phyloP scores from a whole-genome alignment of 495 filamentous ascomycete genomes.

The Acidomyces sp. region DNA sequence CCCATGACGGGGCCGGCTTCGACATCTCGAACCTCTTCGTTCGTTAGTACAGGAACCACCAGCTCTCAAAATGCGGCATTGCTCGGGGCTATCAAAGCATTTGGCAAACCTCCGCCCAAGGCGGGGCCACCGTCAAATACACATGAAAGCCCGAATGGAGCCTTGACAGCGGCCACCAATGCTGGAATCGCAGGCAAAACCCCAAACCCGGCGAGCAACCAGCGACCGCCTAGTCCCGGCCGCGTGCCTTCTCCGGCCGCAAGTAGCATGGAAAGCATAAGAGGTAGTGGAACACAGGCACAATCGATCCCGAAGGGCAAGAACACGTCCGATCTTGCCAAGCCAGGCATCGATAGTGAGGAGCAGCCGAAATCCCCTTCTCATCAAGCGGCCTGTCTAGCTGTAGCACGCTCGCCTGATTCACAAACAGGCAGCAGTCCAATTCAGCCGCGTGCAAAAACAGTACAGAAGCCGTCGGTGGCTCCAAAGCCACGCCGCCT shows the following conservation, averaged over 20 bases:
- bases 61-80: slow-evolving; percentile 14
- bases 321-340: slow-evolving; percentile 16
- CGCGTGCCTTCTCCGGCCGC: no score
- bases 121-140: slow-evolving; percentile 5
- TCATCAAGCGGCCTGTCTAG: slow-evolving; percentile 14
- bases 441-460: background rate
- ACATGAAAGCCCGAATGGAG: slow-evolving; percentile 28
- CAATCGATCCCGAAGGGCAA: no score
- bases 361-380: slow-evolving; percentile 9
- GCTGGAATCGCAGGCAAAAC: no score
- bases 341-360: background rate
- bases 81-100: slow-evolving; percentile 16
- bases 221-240: no score
- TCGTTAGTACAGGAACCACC: background rate
- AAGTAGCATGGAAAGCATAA: no score
- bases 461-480: slow-evolving; percentile 2
- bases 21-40: slow-evolving; percentile 4
- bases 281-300: no score
- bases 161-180: slow-evolving; percentile 37
- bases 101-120: slow-evolving; percentile 1
- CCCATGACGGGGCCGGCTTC: slow-evolving; percentile 9
- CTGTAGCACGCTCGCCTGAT: slow-evolving; percentile 7
- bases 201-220: no score
- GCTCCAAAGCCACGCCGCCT: slow-evolving; percentile 16
- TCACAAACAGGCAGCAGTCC: background rate